Percentiles rank a stretch among this genome's conserved stretches.
Evolutionary conservation across 2,329 filamentous ascomycete genomes (phyloP).

Genomic region (Neonectria hederae): DNA sequence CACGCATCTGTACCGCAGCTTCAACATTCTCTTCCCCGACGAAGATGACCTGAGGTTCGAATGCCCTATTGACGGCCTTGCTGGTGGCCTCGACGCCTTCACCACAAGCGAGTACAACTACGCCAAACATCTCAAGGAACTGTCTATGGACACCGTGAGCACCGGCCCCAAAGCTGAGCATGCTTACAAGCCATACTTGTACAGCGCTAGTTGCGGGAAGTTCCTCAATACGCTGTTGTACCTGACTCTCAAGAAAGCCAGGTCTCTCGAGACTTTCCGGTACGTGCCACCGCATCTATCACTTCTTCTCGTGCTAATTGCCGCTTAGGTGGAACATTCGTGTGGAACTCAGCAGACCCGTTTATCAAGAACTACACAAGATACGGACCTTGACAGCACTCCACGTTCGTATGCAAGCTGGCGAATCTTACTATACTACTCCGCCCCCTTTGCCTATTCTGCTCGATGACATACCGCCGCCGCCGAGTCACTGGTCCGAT

Average conservation of each 20-base stretch:
- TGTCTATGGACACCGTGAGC: constrained; percentile 65
- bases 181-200: constrained; percentile 64
- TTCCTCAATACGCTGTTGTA: constrained; percentile 70
- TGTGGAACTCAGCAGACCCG: constrained; percentile 67
- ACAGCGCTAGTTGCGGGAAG: constrained; percentile 67
- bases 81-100: constrained; percentile 68
- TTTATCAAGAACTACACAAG: constrained; percentile 66
- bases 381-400: constrained; percentile 62
- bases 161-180: constrained; percentile 62
- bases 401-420: constrained; percentile 67
- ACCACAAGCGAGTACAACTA: constrained; percentile 72
- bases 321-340: constrained; percentile 68
- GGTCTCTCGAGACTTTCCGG: constrained; percentile 65
- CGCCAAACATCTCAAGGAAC: constrained; percentile 63
- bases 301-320: constrained; percentile 14
- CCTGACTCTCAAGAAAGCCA: constrained; percentile 64
- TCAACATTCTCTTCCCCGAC: constrained; percentile 70
- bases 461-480: constrained; percentile 36
- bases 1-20: constrained; percentile 66
- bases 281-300: constrained; percentile 45
- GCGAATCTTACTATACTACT: constrained; percentile 62
- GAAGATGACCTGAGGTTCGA: constrained; percentile 63
- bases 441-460: constrained; percentile 57
- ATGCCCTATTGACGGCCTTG: constrained; percentile 65
- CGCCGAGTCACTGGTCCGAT: constrained; percentile 43